Conservation (phyloP, 2,329 filamentous ascomycete species). For the Beauveria bassiana region DNA sequence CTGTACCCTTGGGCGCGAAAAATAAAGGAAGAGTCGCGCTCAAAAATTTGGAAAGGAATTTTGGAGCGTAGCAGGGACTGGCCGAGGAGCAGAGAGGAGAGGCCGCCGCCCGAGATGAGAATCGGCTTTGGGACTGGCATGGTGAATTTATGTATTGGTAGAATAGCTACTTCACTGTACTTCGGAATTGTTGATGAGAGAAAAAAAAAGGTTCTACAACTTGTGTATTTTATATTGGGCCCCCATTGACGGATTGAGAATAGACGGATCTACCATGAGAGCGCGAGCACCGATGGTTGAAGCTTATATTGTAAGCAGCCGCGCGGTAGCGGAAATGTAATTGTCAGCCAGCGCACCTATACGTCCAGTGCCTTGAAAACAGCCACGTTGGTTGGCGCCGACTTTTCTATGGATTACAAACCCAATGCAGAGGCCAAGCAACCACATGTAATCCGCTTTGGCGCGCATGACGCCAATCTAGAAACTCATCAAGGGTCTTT, state of each 20-base stretch:
- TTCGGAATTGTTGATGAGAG: neutral
- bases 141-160: neutral
- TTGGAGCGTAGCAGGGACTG: constrained; percentile 32
- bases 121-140: constrained; percentile 22
- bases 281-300: neutral
- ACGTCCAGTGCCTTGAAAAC: neutral
- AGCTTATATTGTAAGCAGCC: constrained; percentile 8
- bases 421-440: neutral
- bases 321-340: neutral
- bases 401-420: neutral
- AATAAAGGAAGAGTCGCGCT: constrained; percentile 40
- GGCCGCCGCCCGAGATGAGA: constrained; percentile 37
- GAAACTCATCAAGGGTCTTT: too few relatives aligned
- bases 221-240: neutral
- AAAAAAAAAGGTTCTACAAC: neutral
- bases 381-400: neutral
- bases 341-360: neutral
- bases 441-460: neutral
- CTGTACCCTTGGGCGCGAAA: constrained; percentile 58
- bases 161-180: neutral
- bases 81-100: constrained; percentile 36
- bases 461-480: neutral
- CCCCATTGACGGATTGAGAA: neutral
- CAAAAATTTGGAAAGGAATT: constrained; percentile 48
- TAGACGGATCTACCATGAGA: neutral